Evolutionary conservation across 2,329 filamentous ascomycete genomes (phyloP), one percentile per base, ranked within the genome.

Genomic region (Aspergillus sp.): DNA sequence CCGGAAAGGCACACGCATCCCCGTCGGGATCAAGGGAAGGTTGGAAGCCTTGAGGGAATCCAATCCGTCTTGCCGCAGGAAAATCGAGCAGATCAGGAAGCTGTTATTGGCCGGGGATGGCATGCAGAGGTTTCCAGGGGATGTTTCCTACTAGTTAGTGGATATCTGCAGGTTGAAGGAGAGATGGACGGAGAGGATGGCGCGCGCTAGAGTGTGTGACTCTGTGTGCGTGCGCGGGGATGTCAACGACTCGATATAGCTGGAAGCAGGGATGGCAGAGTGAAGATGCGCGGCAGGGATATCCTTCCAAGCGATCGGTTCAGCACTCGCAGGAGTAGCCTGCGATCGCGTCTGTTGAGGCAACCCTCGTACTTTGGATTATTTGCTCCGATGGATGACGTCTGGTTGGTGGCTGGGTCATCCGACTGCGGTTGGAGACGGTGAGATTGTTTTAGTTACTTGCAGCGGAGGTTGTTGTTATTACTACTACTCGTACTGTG

Each of bases 1-100:
- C 15, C 49, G 37, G 39, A n/a, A 41, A 33, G 23, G 40, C 37
- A 11, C 23, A 33, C 39, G 40, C 17, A 35, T 17, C 15, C 9
- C 39, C 11, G 15, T 9, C 21, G 21, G 48, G 23, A 7, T 9
- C 8, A 31, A 37, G 35, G 12, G 35, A 37, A n/a, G 15, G 35
- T 37, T n/a, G 12, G 15, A 37, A 33, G 17, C 27, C 8, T 31
- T 31, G 9, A 31, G 27, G 27, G 27, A 31, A 37, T 56, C 47
- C 31, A 51, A 56, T 56, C 54, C 31, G 54, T 44, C 47, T 17
- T 44, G 14, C 8, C 40, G 54, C 54, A 51, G 46, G 6, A 49
- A 46, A 23, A 47, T 56, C 15, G 47, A 46, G 46, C 46, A 21
- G 35, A 50, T 46, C 35, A 43, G n/a, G 46, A 19, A 12, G 17